Conservation (phyloP, 2,329 filamentous ascomycete species). For the Bipolaris oryzae region DNA sequence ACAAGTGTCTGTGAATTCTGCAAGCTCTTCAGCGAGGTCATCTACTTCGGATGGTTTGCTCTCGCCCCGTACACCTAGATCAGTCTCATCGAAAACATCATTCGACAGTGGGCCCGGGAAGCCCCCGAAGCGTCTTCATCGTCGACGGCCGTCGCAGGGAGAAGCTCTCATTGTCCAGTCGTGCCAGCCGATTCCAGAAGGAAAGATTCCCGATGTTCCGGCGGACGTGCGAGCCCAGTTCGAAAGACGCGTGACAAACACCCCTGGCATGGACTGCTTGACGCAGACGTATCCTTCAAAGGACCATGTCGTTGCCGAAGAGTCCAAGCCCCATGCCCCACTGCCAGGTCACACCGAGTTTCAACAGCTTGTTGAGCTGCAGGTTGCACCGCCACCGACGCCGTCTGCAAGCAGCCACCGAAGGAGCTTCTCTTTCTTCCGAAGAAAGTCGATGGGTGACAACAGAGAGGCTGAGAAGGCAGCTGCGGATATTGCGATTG, state of each 20-base stretch:
- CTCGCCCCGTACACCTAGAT: slow-evolving; percentile 31
- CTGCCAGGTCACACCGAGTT: slow-evolving; percentile 16
- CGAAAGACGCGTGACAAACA: slow-evolving; percentile 41
- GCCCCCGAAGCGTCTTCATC: slow-evolving; percentile 39
- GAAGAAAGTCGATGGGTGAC: slow-evolving; percentile 35
- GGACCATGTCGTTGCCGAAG: slow-evolving; percentile 28
- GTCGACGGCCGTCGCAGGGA: slow-evolving; percentile 35
- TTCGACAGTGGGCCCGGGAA: slow-evolving; percentile 27
- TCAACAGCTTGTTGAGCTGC: slow-evolving; percentile 22
- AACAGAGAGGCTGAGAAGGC: slow-evolving; percentile 9
- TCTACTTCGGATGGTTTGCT: slow-evolving; percentile 16
- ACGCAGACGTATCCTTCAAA: slow-evolving; percentile 44
- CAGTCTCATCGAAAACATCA: slow-evolving; percentile 27
- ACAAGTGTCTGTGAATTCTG: slow-evolving; percentile 17
- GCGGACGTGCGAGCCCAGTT: slow-evolving; percentile 45
- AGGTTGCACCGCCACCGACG: slow-evolving; percentile 30
- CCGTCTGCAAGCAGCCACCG: slow-evolving; percentile 31
- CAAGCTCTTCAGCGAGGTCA: slow-evolving; percentile 13
- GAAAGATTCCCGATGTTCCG: slow-evolving; percentile 43
- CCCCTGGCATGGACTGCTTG: slow-evolving; percentile 46
- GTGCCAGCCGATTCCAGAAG: slow-evolving; percentile 37
- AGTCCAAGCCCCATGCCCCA: slow-evolving; percentile 10
- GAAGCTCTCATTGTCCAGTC: slow-evolving; percentile 41
- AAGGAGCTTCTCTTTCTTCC: slow-evolving; percentile 41
- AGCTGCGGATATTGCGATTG: slow-evolving; percentile 25